Evolutionary conservation across 306 rosid species (phyloP).

Genomic region (Rosa rugosa): DNA sequence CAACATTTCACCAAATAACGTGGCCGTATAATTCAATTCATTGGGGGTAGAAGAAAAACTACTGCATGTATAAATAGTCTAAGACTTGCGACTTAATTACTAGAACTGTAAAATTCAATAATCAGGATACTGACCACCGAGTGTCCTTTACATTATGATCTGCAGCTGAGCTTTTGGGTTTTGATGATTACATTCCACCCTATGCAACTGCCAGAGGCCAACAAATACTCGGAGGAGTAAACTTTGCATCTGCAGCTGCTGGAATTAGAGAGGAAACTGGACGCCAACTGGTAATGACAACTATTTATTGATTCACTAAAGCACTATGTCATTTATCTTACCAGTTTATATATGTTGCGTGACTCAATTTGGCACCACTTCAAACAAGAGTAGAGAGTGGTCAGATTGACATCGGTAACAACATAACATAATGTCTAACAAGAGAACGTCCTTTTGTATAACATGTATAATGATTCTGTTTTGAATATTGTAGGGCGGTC

Average conservation of each 20-base stretch:
- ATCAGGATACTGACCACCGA: not conserved
- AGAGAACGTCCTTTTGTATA: not conserved
- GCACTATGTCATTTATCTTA: not conserved
- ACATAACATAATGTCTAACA: not conserved
- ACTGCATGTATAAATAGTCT: not conserved
- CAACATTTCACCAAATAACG: not conserved
- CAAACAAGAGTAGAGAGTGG: not conserved
- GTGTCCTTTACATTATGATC: not conserved
- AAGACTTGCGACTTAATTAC: not conserved
- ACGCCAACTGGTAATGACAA: constrained; percentile 62
- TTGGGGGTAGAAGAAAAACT: not conserved
- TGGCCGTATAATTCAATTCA: not conserved
- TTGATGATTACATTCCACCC: constrained; percentile 68
- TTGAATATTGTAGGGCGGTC: constrained; percentile 54
- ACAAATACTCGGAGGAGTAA: constrained; percentile 71
- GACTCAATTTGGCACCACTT: not conserved
- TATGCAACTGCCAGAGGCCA: constrained; percentile 56
- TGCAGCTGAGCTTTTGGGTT: constrained; percentile 80
- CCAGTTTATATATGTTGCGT: not conserved
- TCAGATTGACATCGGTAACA: not conserved
- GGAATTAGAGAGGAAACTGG: constrained; percentile 98
- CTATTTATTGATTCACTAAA: not conserved
- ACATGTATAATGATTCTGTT: not conserved
- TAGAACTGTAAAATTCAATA: not conserved
- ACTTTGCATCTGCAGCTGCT: constrained; percentile 97